Evolutionary conservation across 2,329 filamentous ascomycete genomes (phyloP), one percentile per base, ranked within the genome.

Genomic region (Samsoniella hepiali): DNA sequence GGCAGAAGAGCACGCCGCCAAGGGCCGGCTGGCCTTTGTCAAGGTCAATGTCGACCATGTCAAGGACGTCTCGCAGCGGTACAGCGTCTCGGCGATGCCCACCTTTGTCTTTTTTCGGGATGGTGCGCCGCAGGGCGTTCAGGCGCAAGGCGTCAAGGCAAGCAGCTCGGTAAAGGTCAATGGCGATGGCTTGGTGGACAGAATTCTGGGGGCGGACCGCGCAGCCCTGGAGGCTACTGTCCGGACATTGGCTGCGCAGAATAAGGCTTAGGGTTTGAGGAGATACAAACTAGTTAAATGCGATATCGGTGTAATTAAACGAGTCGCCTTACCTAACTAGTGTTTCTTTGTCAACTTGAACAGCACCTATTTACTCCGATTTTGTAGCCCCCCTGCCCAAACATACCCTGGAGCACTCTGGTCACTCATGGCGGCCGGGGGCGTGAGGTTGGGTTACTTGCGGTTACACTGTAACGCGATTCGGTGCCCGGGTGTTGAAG

Each of bases 1-100:
- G 2, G 72, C 70, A 11, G 70, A 67, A 15, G 58, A 54, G 27
- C 66, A 68, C 44, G 53, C 66, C 9, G 44, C 59, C 1, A 64
- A 62, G 54, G 87, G 84, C 79, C 75, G 84, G 66, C 74, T 88
- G 69, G 82, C 84, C 75, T 96, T 96, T 79, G 88, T 86, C 83
- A 95, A 96, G 84, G 81, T 97, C 74, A 92, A 97, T 77, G 91
- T 96, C 69, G 93, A 97, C 76, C 83, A 91, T 67, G 81, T 93
- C 44, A 81, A 87, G 68, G 87, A 90, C 1, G 84, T 96, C 45
- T 87, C 91, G 38, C 83, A 88, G 71, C 87, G 93, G 72, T 87
- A 93, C 68, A 85, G 84, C 66, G 85, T 97, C 74, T 87, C 90
- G 70, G 92, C 93, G 74, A 96, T 97, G 93, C 93, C 93, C 61